Evolutionary conservation across 2,329 filamentous ascomycete species (phyloP).

Genomic region (Pseudogymnoascus sp.): DNA sequence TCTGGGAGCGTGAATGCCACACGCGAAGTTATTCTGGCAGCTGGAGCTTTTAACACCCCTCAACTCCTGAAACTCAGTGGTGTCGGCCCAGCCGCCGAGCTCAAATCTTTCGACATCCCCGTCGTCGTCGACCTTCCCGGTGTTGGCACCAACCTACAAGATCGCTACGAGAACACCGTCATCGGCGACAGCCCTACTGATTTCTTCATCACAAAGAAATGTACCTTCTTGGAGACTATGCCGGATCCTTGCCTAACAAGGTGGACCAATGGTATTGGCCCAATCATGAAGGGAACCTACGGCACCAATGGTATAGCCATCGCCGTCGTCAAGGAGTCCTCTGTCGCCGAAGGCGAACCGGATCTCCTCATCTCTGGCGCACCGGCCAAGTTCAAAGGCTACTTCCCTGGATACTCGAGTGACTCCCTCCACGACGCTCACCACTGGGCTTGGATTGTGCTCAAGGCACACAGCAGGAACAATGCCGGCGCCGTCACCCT

Average conservation of each 20-base stretch:
- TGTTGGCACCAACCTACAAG: conserved; percentile 54
- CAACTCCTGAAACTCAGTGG: conserved; percentile 41
- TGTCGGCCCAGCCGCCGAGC: conserved; percentile 35
- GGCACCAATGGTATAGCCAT: conserved; percentile 45
- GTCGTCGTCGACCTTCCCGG: conserved; percentile 50
- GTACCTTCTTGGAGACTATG: conserved; percentile 30
- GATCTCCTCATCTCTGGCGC: conserved; percentile 29
- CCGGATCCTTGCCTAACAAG: conserved; percentile 30
- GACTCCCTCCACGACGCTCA: conserved; percentile 31
- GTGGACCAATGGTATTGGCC: conserved; percentile 12
- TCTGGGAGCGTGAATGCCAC: conserved; percentile 29
- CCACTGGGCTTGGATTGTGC: conserved; percentile 33
- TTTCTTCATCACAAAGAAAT: conserved; percentile 31
- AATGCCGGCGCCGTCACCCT: conserved; percentile 53
- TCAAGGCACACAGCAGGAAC: conserved; percentile 58
- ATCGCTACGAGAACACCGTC: conserved; percentile 45
- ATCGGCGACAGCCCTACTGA: conserved; percentile 35
- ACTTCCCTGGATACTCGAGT: conserved; percentile 34
- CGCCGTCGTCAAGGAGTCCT: conserved; percentile 13
- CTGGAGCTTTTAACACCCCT: conserved; percentile 40
- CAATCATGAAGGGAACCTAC: conserved; percentile 21
- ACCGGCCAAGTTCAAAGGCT: conserved; percentile 31
- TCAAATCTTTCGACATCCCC: conserved; percentile 38
- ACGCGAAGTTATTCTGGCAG: conserved; percentile 41
- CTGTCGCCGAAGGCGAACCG: conserved; percentile 34